These are phyloP conservation scores for Pseudogymnoascus sp. DNA, from an alignment of 2,329 filamentous ascomycete genomes.

Conservation along the genomic window DNA sequence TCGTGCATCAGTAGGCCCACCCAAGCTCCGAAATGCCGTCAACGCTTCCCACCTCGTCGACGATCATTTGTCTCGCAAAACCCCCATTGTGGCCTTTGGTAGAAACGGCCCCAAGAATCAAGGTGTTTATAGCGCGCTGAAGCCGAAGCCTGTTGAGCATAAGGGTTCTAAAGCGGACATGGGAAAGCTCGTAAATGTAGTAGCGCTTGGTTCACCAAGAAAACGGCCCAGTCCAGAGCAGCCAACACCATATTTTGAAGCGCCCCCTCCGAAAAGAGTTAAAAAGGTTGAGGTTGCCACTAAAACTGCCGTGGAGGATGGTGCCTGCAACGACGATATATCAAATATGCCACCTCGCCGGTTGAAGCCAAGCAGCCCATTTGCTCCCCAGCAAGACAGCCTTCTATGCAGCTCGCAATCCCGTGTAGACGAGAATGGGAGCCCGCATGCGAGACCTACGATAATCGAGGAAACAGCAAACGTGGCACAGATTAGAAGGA, in stretches of 20 bases:
- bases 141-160: not conserved
- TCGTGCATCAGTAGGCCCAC: not conserved
- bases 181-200: not conserved
- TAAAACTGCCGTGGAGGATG: not conserved
- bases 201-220: slow-evolving; percentile 7
- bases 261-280: not conserved
- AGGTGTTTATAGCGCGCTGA: slow-evolving; percentile 14
- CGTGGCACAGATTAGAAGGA: not conserved
- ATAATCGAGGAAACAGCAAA: not conserved
- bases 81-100: slow-evolving; percentile 19
- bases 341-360: not conserved
- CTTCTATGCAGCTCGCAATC: slow-evolving; percentile 11
- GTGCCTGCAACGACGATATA: not conserved
- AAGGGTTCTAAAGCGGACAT: not conserved
- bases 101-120: slow-evolving; percentile 20
- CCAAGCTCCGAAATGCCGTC: not conserved
- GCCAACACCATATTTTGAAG: not conserved
- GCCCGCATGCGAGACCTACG: slow-evolving; percentile 17
- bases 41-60: slow-evolving; percentile 10
- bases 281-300: not conserved
- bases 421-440: slow-evolving; percentile 23
- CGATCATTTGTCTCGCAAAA: slow-evolving; percentile 17
- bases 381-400: slow-evolving; percentile 14
- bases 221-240: slow-evolving; percentile 17
- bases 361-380: slow-evolving; percentile 12